phyloP scores from a whole-genome alignment of 768 basidiomycete species.

The Podaxis sp. region DNA sequence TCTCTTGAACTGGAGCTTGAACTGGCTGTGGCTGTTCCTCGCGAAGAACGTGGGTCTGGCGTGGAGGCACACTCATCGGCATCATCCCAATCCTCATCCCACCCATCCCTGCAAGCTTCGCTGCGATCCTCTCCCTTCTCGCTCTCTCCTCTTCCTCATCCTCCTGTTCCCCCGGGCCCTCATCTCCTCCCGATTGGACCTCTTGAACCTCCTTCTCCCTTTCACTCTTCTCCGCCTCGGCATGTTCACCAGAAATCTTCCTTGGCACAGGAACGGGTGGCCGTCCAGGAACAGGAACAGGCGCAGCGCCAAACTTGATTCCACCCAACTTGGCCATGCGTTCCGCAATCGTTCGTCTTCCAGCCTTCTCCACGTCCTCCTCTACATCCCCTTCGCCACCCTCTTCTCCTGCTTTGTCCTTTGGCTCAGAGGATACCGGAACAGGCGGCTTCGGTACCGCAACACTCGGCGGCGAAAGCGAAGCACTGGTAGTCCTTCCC shows the following conservation, averaged over 20 bases:
- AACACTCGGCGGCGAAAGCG: background rate
- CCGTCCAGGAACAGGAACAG: conserved; percentile 4
- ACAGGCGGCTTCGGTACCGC: background rate
- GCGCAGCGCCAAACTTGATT: conserved; percentile 74
- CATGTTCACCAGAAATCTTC: conserved; percentile 1
- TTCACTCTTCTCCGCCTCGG: conserved; percentile 22
- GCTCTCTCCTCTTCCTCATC: conserved; percentile 64
- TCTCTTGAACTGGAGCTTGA: conserved; percentile 10
- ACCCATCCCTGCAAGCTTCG: conserved; percentile 55
- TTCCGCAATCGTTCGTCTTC: conserved; percentile 79
- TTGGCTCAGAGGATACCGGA: conserved; percentile 3
- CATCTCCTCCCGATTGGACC: conserved; percentile 24
- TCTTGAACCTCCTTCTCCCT: conserved; percentile 37
- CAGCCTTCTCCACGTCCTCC: conserved; percentile 48
- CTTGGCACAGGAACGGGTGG: conserved; percentile 32
- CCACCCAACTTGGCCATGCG: conserved; percentile 94
- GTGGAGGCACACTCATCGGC: conserved; percentile 38
- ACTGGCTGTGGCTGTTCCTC: conserved; percentile 21
- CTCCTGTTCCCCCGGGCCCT: conserved; percentile 18
- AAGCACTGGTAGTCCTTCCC: background rate
- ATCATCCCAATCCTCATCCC: conserved; percentile 61
- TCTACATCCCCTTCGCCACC: conserved; percentile 34
- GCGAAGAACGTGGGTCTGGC: conserved; percentile 28
- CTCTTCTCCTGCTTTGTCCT: conserved; percentile 18
- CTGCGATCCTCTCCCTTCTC: conserved; percentile 51